Percentiles rank a stretch among this genome's conserved stretches.
Evolutionary conservation across 2,329 filamentous ascomycete genomes (phyloP).

Genomic region (Escovopsis sp.): DNA sequence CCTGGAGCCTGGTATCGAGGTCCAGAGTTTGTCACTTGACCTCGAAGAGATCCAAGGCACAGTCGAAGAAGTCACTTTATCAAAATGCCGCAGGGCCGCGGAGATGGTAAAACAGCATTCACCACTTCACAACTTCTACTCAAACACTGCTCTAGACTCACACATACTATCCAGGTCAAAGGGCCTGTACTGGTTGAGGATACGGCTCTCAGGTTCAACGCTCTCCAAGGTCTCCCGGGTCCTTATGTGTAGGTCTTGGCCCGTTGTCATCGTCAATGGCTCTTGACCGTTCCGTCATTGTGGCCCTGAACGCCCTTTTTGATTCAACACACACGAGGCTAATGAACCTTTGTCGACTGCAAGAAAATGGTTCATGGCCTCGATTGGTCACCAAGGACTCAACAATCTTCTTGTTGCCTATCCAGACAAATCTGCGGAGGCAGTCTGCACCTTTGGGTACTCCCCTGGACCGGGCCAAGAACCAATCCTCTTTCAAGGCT

Average conservation of each 20-base stretch:
- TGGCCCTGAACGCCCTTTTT: not conserved
- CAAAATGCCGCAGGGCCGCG: conserved; percentile 76
- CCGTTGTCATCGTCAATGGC: not conserved
- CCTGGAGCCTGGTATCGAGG: conserved; percentile 55
- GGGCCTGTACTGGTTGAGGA: conserved; percentile 92
- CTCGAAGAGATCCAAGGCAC: conserved; percentile 83
- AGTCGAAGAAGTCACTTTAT: conserved; percentile 77
- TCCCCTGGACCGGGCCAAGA: conserved; percentile 72
- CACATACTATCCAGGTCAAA: conserved; percentile 39
- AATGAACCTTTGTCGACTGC: not conserved
- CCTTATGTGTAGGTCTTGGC: conserved; percentile 69
- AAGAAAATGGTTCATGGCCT: conserved; percentile 88
- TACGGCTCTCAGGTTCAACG: conserved; percentile 85
- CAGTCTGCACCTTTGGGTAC: conserved; percentile 93
- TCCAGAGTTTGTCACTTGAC: conserved; percentile 63
- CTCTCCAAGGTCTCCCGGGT: conserved; percentile 78
- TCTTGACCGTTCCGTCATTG: not conserved
- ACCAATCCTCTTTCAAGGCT: conserved; percentile 79
- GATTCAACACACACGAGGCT: not conserved
- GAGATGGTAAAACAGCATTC: conserved; percentile 40
- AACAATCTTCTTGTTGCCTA: conserved; percentile 86
- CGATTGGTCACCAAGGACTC: conserved; percentile 68
- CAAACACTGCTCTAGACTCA: not conserved
- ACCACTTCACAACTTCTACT: not conserved
- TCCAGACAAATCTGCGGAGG: conserved; percentile 78